Base-by-base conservation (phyloP, 2,329 filamentous ascomycete species). In the Lasiodiplodia sp. region DNA sequence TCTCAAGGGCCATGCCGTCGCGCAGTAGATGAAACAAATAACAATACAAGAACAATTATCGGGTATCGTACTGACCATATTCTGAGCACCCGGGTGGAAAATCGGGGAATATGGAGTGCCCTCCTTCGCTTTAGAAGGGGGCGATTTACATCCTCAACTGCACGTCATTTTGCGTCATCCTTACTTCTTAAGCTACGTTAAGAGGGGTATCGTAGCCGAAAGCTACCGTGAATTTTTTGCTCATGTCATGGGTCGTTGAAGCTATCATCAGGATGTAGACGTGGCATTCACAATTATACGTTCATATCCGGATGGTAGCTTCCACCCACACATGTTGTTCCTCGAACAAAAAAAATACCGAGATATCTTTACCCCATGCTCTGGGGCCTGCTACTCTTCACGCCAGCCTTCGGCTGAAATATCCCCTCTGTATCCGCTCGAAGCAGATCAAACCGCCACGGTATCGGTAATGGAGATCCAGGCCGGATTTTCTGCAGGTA, bases 1-100 rank as follows among this genome's bases (percentile, higher is more conserved):
- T 25, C 51, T 53, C 23, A 53, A 31, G 51, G 51, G 25, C 51
- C 28, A 25, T 31, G 14, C 12, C 51, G 51, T 53, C n/a, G 49
- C n/a, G 53, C 53, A n/a, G 53, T 56, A 56, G 53, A 56, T 56
- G 53, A 37, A 56, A n/a, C 31, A 53, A 51, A 47, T 18, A 56
- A 56, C 28, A 56, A 56, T 47, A 47, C 53, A 56, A 56, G 23
- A 56, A 37, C 52, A 55, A 10, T 55, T 31, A 55, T 31, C 40
- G 12, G 52, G 52, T 55, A 55, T 34, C 25, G 16, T 8, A 18
- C 40, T 44, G 40, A 18, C 40, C 40, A 21, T 3, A 47, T 21
- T 21, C 6, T 47, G 44, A 21, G 21, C 7, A 47, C 10, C n/a
- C 11, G 44, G 10, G 21, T 21, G 51, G 23, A 12, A 28, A 5